phyloP scores from a whole-genome alignment of 2,329 filamentous ascomycete genomes.

The Metarhizium humberi region DNA sequence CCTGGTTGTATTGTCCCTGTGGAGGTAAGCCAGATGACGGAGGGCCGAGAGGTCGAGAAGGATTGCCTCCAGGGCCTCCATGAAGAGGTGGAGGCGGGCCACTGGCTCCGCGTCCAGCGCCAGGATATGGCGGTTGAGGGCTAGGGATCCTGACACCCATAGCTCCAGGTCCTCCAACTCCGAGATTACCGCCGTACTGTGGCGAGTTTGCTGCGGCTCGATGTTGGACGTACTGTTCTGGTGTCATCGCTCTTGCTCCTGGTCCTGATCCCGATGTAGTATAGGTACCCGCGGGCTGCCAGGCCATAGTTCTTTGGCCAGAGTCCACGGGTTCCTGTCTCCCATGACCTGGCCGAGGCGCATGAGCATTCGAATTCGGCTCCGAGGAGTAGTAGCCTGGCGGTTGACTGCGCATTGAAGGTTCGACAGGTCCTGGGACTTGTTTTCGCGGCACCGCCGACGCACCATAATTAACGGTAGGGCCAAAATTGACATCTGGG shows the following conservation, averaged over 20 bases:
- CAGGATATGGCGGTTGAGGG: conserved; percentile 19
- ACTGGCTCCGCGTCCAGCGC: conserved; percentile 13
- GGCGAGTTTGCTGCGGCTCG: conserved; percentile 51
- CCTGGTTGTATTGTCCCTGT: conserved; percentile 20
- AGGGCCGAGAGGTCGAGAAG: conserved; percentile 22
- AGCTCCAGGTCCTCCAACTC: conserved; percentile 34
- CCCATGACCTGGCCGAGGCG: conserved; percentile 23
- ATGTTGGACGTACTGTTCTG: conserved; percentile 79
- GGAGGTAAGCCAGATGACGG: conserved; percentile 19
- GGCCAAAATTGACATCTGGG: conserved; percentile 76
- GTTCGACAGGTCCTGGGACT: conserved; percentile 9
- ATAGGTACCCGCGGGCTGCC: conserved; percentile 62
- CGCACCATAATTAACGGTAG: conserved; percentile 58
- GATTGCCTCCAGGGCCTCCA: conserved; percentile 17
- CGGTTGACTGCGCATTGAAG: conserved; percentile 9
- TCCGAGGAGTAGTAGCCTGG: conserved; percentile 23
- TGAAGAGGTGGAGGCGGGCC: conserved; percentile 10
- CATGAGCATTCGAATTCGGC: conserved; percentile 12
- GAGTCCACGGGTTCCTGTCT: conserved; percentile 44
- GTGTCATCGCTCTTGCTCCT: conserved; percentile 44
- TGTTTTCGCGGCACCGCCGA: conserved; percentile 22
- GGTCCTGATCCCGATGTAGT: conserved; percentile 29
- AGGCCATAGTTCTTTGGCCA: conserved; percentile 57
- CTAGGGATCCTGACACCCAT: conserved; percentile 15
- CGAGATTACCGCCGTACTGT: conserved; percentile 47